Evolutionary conservation across 2,329 filamentous ascomycete species (phyloP).

Genomic region (Plenodomus biglobosus): DNA sequence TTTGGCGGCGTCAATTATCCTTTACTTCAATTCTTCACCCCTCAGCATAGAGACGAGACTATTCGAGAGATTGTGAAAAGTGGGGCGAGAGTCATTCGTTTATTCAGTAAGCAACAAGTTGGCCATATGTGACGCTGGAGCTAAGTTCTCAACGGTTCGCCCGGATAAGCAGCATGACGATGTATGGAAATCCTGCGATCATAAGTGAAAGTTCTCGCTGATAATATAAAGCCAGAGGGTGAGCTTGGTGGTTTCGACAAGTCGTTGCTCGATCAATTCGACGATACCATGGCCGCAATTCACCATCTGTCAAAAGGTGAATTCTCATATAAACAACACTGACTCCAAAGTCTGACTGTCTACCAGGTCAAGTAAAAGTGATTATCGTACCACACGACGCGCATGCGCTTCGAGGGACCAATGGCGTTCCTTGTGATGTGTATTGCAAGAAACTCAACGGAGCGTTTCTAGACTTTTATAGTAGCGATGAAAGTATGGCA

Average conservation of each 20-base stretch:
- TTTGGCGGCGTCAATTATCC: slow-evolving; percentile 43
- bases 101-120: slow-evolving; percentile 31
- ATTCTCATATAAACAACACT: neutral
- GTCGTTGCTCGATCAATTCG: slow-evolving; percentile 37
- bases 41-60: slow-evolving; percentile 28
- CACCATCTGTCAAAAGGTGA: slow-evolving; percentile 38
- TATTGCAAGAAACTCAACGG: slow-evolving; percentile 37
- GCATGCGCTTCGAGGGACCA: slow-evolving; percentile 35
- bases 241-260: slow-evolving; percentile 37
- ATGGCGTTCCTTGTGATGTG: slow-evolving; percentile 38
- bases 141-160: slow-evolving; percentile 25
- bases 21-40: slow-evolving; percentile 34
- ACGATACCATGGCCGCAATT: slow-evolving; percentile 40
- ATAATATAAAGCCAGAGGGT: slow-evolving; percentile 27
- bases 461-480: slow-evolving; percentile 43
- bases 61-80: slow-evolving; percentile 35
- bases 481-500: slow-evolving; percentile 27
- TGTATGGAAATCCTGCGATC: slow-evolving; percentile 11
- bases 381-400: slow-evolving; percentile 42
- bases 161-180: slow-evolving; percentile 33
- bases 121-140: neutral
- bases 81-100: slow-evolving; percentile 35
- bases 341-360: neutral
- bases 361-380: slow-evolving; percentile 37
- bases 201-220: neutral